These are phyloP conservation scores for Neurospora pannonica DNA, from an alignment of 495 filamentous ascomycete genomes.

Conservation along the genomic window DNA sequence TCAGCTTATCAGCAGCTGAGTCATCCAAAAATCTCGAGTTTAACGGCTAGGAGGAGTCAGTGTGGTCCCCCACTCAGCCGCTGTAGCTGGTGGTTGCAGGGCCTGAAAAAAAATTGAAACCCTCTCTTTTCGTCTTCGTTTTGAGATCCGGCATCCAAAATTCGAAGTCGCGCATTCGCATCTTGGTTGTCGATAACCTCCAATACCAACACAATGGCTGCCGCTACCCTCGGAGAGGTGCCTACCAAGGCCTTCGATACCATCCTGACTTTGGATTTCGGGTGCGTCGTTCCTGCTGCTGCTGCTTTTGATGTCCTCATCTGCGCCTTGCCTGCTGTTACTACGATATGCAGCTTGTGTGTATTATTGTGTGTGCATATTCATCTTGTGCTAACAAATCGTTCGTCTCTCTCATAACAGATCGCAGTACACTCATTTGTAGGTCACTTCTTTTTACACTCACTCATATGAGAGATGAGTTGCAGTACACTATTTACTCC, in stretches of 20 bases:
- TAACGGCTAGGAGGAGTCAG: neutral
- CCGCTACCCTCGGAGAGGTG: neutral
- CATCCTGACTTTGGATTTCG: neutral
- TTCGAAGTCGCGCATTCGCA: neutral
- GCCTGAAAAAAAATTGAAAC: neutral
- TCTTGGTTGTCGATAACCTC: neutral
- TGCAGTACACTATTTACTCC: neutral
- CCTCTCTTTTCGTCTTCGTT: neutral
- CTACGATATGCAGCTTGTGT: neutral
- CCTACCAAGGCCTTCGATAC: neutral
- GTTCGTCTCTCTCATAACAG: neutral
- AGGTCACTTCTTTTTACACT: neutral
- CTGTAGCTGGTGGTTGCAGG: neutral
- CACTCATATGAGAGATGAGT: neutral
- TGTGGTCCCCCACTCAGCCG: neutral
- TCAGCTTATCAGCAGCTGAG: neutral
- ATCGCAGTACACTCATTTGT: neutral
- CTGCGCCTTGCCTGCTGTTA: neutral
- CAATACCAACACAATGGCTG: neutral
- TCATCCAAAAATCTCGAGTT: neutral
- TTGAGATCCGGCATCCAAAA: neutral
- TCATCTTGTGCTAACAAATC: neutral
- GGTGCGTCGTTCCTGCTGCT: neutral
- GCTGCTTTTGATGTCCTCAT: neutral
- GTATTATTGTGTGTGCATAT: neutral